phyloP scores from a whole-genome alignment of 176 grass and related monocot species.

The Oropetium thomaeum region DNA sequence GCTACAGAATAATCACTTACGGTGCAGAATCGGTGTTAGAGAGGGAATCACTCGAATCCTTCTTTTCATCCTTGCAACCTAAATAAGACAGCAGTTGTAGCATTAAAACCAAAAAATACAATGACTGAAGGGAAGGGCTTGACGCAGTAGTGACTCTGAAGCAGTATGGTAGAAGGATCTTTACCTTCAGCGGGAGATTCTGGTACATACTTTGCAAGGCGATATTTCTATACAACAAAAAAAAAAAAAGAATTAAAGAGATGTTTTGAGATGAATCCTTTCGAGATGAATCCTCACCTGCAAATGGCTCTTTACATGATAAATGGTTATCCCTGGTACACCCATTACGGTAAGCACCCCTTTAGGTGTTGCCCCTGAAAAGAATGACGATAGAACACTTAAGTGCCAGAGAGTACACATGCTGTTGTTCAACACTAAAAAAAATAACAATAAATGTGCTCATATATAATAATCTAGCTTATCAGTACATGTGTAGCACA shows the following conservation, averaged over 20 bases:
- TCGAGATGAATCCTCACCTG: conserved; percentile 46
- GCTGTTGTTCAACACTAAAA: conserved; percentile 3
- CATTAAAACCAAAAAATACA: conserved; percentile 32
- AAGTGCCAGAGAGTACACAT: neutral
- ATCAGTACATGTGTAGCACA: conserved; percentile 22
- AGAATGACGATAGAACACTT: conserved; percentile 16
- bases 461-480: conserved; percentile 30
- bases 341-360: conserved; percentile 96
- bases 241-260: conserved; percentile 28
- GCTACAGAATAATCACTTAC: conserved; percentile 48
- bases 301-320: conserved; percentile 98
- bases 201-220: conserved; percentile 95
- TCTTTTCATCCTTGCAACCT: conserved; percentile 92
- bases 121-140: neutral
- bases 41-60: conserved; percentile 70
- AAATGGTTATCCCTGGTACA: conserved; percentile 95
- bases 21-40: conserved; percentile 72
- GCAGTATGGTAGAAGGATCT: conserved; percentile 21
- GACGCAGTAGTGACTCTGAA: conserved; percentile 17
- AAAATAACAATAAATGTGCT: conserved; percentile 13
- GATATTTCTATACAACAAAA: conserved; percentile 87
- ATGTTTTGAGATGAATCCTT: conserved; percentile 8
- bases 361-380: conserved; percentile 98
- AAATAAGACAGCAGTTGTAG: conserved; percentile 15
- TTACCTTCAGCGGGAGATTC: conserved; percentile 88